phyloP scores from a whole-genome alignment of 148 eudicot genomes.

The Arctostaphylos glauca region DNA sequence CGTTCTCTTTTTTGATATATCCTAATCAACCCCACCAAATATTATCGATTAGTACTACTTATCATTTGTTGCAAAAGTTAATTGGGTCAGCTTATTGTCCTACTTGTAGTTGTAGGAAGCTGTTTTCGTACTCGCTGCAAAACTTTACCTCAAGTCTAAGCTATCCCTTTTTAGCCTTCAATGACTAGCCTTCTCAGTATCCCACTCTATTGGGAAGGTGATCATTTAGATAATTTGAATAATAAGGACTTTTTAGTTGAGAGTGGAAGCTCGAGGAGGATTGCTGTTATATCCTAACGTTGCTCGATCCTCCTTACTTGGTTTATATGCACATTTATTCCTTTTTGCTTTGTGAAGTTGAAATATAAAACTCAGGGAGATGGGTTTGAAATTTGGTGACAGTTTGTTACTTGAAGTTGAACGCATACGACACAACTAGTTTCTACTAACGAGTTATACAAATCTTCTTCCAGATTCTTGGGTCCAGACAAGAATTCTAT shows the following conservation, averaged over 20 bases:
- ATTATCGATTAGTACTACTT: neutral
- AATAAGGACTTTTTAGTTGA: neutral
- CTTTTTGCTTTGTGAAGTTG: neutral
- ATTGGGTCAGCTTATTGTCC: neutral
- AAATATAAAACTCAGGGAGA: neutral
- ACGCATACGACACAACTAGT: conserved; percentile 22
- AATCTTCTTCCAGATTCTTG: conserved; percentile 50
- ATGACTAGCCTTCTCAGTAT: neutral
- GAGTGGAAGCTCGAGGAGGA: neutral
- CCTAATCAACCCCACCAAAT: neutral
- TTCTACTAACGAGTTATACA: conserved; percentile 47
- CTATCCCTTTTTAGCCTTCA: no score
- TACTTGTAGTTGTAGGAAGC: neutral
- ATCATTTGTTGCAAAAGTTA: conserved; percentile 2
- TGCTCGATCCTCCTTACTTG: neutral
- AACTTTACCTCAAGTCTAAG: no score
- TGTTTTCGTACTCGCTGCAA: neutral
- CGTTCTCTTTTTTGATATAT: conserved; percentile 31
- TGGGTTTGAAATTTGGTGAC: neutral
- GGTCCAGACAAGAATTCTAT: conserved; percentile 46
- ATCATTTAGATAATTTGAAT: neutral
- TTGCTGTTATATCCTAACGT: neutral
- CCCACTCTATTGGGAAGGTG: neutral
- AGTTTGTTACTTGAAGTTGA: neutral
- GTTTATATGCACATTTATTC: neutral